phyloP scores from a whole-genome alignment of 2,329 filamentous ascomycete species.

The Neoarthrinium moseri region DNA sequence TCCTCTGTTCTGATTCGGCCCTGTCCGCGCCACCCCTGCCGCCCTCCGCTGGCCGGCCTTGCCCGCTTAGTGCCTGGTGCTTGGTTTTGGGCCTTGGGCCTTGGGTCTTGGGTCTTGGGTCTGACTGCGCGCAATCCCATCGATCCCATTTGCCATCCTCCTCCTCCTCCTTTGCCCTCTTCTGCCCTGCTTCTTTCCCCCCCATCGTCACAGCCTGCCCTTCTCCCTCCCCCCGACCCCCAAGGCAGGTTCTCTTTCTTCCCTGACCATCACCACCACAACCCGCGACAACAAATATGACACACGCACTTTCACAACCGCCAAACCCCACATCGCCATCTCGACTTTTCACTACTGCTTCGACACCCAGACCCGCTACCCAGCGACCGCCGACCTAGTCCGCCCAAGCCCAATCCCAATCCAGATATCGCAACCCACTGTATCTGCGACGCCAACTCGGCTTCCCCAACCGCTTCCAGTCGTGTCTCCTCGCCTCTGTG shows the following conservation, averaged over 20 bases:
- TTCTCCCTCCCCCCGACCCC: background rate
- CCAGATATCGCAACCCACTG: background rate
- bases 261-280: background rate
- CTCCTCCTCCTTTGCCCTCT: background rate
- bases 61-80: too few relatives aligned
- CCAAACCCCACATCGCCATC: constrained; percentile 9
- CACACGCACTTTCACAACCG: constrained; percentile 12
- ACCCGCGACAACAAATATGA: constrained; percentile 24
- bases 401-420: background rate
- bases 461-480: background rate
- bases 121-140: too few relatives aligned
- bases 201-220: background rate
- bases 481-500: background rate
- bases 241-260: background rate
- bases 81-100: too few relatives aligned
- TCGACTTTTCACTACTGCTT: constrained; percentile 3
- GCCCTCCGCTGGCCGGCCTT: too few relatives aligned
- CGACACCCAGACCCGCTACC: constrained; percentile 9
- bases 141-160: too few relatives aligned
- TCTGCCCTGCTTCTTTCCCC: background rate
- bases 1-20: too few relatives aligned
- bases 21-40: too few relatives aligned
- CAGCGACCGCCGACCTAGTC: constrained; percentile 16
- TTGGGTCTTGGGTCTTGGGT: too few relatives aligned
- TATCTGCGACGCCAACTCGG: background rate